Conservation (phyloP, 1,284 basidiomycete species). For the Ceratorhiza oryzae-sativae region DNA sequence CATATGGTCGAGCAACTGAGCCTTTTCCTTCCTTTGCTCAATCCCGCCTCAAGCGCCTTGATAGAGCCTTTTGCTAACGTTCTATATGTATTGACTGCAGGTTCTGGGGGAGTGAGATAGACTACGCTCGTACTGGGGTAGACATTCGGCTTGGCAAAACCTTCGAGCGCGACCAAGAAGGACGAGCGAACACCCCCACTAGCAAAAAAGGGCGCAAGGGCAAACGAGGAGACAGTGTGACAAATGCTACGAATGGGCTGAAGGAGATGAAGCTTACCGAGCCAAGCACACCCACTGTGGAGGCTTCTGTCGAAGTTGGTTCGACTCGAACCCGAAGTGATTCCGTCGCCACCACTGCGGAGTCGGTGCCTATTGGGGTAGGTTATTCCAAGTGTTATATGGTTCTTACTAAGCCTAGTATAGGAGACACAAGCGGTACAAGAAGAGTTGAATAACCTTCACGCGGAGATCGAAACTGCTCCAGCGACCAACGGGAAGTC, state of each 20-base stretch:
- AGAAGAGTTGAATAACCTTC: conserved; percentile 33
- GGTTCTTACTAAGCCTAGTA: conserved; percentile 10
- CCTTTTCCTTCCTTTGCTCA: background rate
- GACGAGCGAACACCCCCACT: conserved; percentile 5
- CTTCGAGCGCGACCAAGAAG: conserved; percentile 20
- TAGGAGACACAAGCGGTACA: conserved; percentile 41
- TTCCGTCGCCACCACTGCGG: conserved; percentile 10
- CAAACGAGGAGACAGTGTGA: conserved; percentile 24
- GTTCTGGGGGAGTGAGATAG: conserved; percentile 33
- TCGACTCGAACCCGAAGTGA: conserved; percentile 4
- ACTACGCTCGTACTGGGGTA: conserved; percentile 38
- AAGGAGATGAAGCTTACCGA: background rate
- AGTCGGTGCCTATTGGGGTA: background rate
- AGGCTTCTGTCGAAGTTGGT: background rate
- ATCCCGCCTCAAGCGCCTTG: background rate
- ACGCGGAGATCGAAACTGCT: conserved; percentile 17
- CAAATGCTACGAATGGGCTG: conserved; percentile 1
- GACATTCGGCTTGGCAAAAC: conserved; percentile 31
- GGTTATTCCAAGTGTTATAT: background rate
- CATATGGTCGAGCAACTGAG: conserved; percentile 52
- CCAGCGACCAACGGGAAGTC: conserved; percentile 20
- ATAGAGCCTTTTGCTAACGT: background rate
- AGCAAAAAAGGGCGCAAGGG: conserved; percentile 25
- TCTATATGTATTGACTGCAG: background rate
- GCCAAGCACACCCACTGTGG: background rate